Conservation (phyloP, 257 asterid species). For the Nicotiana tabacum region DNA sequence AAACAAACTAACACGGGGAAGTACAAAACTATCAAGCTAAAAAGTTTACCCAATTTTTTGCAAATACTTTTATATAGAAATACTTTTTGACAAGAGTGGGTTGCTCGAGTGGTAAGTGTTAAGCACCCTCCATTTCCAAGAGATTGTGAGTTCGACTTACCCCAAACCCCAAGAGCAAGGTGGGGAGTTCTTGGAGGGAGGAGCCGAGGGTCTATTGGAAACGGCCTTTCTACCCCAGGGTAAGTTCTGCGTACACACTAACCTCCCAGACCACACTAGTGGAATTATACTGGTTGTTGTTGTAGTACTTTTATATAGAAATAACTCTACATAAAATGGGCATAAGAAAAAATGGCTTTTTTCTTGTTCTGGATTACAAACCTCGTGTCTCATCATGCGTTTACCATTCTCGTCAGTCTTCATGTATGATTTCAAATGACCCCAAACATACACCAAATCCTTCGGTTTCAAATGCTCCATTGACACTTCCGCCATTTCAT, state of each 20-base stretch:
- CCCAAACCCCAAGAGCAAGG: too few relatives aligned
- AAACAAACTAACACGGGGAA: neutral
- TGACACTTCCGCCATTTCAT: slow-evolving; percentile 47
- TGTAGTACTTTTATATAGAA: neutral
- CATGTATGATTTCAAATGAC: slow-evolving; percentile 41
- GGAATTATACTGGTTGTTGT: too few relatives aligned
- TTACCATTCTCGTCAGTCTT: slow-evolving; percentile 30
- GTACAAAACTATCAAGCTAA: neutral
- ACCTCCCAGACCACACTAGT: too few relatives aligned
- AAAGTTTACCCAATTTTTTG: neutral
- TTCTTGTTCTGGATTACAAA: slow-evolving; percentile 12
- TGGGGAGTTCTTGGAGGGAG: too few relatives aligned
- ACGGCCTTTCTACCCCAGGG: too few relatives aligned
- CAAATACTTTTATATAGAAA: neutral
- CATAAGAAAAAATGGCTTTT: neutral
- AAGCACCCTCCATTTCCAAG: too few relatives aligned
- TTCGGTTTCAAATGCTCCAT: slow-evolving; percentile 48
- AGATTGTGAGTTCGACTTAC: too few relatives aligned
- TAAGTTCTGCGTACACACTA: too few relatives aligned
- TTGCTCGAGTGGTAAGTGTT: too few relatives aligned
- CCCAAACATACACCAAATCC: slow-evolving; percentile 63
- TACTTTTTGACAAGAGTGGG: neutral
- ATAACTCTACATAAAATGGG: neutral
- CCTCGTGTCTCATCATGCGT: slow-evolving; percentile 26
- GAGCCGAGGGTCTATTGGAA: too few relatives aligned